Evolutionary conservation across 2,329 filamentous ascomycete genomes (phyloP), one percentile per base, ranked within the genome.

Genomic region (Sordariomycetes sp.): DNA sequence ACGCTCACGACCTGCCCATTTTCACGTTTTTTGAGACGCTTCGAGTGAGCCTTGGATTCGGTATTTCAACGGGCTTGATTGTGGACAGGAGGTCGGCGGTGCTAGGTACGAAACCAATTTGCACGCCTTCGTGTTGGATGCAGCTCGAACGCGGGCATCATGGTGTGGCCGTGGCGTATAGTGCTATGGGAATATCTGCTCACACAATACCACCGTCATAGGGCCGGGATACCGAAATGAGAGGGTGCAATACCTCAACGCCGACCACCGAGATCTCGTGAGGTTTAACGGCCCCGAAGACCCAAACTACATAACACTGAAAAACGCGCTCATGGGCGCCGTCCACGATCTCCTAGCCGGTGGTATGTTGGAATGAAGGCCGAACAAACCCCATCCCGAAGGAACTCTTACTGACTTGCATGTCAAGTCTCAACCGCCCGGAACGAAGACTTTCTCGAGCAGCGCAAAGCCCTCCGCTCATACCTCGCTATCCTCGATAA

Each of bases 21-120:
- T 70, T 64, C 54, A 72, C 71, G 0, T 72, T 72, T 59, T 72
- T 67, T 37, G 70, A 72, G 57, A 71, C 70, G 1, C 34, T 69
- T 3, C 58, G 61, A 28, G 68, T 61, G 40, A 67, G 61, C 22
- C 20, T 68, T 8, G 62, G 63, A 0, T 11, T 64, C 24, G 62
- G 63, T 0, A 14, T 64, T 24, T 55, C 59, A 2, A 66, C 64
- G 7, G 54, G 48, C 11, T 50, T 70, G 6, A 63, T 72, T n/a
- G 69, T 72, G 1, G 64, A 70, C 16, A 70, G 64, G 54, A 59
- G 62, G 8, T 72, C 69, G 0, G 69, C 70, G 24, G 62, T 68
- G 24, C 59, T 72, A 37, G 69, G 67, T 65, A 62, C 57, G 14
- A 54, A 53, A 32, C 20, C 5, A 16, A 28, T n/a, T 34, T 35